A percentile compares a stretch with the other conserved stretches of the same genome.
phyloP scores from a whole-genome alignment of 306 rosid species.

The Potentilla sterilis region DNA sequence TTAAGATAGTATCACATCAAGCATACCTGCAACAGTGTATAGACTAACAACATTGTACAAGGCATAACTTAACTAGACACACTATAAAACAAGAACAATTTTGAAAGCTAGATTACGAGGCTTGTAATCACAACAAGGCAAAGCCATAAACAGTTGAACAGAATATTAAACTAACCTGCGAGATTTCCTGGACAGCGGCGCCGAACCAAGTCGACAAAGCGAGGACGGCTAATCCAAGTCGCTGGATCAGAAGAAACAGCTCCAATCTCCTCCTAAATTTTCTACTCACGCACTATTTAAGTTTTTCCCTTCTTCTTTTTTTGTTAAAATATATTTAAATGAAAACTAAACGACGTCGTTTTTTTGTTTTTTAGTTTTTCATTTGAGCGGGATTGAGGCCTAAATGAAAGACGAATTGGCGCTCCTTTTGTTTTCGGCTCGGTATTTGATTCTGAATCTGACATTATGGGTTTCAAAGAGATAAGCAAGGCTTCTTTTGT shows the following conservation, averaged over 20 bases:
- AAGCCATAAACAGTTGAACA: background rate
- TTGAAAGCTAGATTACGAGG: background rate
- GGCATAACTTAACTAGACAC: too few species aligned
- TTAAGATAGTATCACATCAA: background rate
- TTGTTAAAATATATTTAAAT: too few species aligned
- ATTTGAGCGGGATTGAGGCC: background rate
- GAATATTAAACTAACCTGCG: background rate
- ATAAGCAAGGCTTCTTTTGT: background rate
- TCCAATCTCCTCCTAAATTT: background rate
- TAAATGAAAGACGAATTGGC: background rate
- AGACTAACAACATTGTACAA: too few species aligned
- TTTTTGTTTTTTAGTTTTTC: background rate
- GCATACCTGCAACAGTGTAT: background rate
- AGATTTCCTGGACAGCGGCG: background rate
- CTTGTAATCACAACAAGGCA: background rate
- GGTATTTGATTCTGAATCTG: background rate
- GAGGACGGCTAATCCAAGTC: background rate
- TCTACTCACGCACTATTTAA: too few species aligned
- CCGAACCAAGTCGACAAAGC: background rate
- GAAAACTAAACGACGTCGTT: background rate
- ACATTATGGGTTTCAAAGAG: background rate
- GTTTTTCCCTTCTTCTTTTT: too few species aligned
- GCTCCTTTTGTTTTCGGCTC: background rate
- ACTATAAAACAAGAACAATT: too few species aligned
- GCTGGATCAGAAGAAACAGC: background rate